These are phyloP conservation scores for Mariannaea sp. DNA, from an alignment of 2,329 filamentous ascomycete species.

Conservation along the genomic window DNA sequence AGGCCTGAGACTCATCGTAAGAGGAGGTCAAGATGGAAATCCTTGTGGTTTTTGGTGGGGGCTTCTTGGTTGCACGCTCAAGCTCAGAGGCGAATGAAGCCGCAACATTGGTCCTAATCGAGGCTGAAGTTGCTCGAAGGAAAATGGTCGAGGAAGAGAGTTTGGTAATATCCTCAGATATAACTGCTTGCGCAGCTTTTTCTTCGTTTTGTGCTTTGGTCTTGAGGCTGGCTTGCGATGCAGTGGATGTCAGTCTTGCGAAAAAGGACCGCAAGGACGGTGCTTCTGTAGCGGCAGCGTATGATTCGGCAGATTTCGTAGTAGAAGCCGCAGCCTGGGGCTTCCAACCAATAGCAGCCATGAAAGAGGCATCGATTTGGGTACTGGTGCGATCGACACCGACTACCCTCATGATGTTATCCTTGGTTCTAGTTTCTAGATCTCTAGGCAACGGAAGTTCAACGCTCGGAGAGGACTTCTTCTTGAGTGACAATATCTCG, in stretches of 20 bases:
- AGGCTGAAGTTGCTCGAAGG: slow-evolving; percentile 83
- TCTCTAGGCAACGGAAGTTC: slow-evolving; percentile 76
- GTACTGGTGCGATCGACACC: slow-evolving; percentile 84
- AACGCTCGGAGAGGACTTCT: slow-evolving; percentile 81
- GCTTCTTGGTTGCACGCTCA: slow-evolving; percentile 95
- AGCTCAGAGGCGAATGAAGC: slow-evolving; percentile 79
- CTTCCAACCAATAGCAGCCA: slow-evolving; percentile 88
- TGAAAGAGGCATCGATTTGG: slow-evolving; percentile 89
- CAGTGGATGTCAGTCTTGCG: slow-evolving; percentile 68
- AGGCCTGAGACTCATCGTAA: slow-evolving; percentile 77
- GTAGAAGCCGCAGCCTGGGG: slow-evolving; percentile 51
- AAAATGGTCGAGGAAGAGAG: slow-evolving; percentile 81
- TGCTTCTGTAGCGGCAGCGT: slow-evolving; percentile 52
- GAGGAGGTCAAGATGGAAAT: slow-evolving; percentile 90
- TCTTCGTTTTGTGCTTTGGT: slow-evolving; percentile 67
- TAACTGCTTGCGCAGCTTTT: slow-evolving; percentile 62
- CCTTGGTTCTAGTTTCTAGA: slow-evolving; percentile 80
- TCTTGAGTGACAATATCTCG: slow-evolving; percentile 76
- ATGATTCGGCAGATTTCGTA: slow-evolving; percentile 53
- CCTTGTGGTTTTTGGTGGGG: slow-evolving; percentile 84
- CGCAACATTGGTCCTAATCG: slow-evolving; percentile 76
- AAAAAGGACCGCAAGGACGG: slow-evolving; percentile 80
- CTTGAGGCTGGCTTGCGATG: slow-evolving; percentile 55
- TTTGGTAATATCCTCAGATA: slow-evolving; percentile 73
- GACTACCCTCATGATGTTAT: slow-evolving; percentile 84